These are phyloP conservation scores for Oryza rufipogon DNA, from an alignment of 176 grass and related monocot species.

Conservation along the genomic window DNA sequence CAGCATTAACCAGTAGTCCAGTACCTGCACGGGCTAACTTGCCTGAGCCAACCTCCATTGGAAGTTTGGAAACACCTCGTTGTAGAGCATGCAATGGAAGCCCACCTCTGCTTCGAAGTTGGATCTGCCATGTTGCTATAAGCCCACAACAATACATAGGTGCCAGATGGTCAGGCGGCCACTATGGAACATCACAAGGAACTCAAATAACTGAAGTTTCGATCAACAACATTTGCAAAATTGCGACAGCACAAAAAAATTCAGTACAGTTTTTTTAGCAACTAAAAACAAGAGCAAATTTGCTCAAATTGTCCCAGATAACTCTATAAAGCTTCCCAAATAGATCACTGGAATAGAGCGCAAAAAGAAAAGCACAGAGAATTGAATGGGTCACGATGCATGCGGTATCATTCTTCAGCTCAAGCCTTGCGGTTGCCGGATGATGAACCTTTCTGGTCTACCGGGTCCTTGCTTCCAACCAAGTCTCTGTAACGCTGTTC, in stretches of 20 bases:
- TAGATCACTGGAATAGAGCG: constrained; percentile 6
- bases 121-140: background rate
- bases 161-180: background rate
- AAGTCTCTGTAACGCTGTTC: constrained; percentile 80
- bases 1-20: constrained; percentile 3
- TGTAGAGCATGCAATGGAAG: too few relatives aligned
- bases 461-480: constrained; percentile 43
- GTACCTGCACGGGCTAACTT: background rate
- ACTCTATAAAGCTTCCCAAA: constrained; percentile 46
- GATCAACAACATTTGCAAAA: constrained; percentile 49
- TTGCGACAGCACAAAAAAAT: constrained; percentile 38
- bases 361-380: background rate
- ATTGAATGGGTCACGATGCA: constrained; percentile 9
- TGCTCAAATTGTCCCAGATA: constrained; percentile 35
- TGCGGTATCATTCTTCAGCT: constrained; percentile 5
- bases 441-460: constrained; percentile 44
- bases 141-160: background rate
- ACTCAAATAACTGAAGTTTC: constrained; percentile 10
- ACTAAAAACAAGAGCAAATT: constrained; percentile 39
- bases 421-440: constrained; percentile 41
- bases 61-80: too few relatives aligned
- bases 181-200: background rate
- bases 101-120: too few relatives aligned
- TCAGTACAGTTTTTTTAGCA: constrained; percentile 28
- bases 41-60: background rate